Percentiles rank a stretch among this genome's conserved stretches.
Evolutionary conservation across 306 rosid species (phyloP).

Genomic region (Citrullus colocynthis): DNA sequence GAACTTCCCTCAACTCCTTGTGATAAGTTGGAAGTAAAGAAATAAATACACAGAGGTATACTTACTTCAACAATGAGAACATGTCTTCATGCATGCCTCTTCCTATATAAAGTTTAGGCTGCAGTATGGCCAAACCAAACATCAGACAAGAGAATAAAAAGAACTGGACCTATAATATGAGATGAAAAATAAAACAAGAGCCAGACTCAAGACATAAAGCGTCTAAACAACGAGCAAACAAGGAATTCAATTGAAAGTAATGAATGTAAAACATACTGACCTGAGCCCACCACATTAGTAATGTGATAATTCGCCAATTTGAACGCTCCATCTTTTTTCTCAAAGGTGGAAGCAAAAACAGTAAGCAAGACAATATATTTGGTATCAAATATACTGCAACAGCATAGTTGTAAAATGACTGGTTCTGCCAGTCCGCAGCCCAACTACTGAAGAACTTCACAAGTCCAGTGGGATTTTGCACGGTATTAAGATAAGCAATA

Average conservation of each 20-base stretch:
- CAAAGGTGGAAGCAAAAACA: conserved; percentile 84
- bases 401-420: conserved; percentile 55
- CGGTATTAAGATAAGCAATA: conserved; percentile 58
- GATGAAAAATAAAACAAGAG: not conserved
- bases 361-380: conserved; percentile 52
- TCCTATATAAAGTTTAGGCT: conserved; percentile 88
- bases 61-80: conserved; percentile 78
- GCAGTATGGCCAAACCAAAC: conserved; percentile 28
- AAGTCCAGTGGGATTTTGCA: conserved; percentile 67
- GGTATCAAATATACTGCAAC: conserved; percentile 63
- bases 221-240: not conserved
- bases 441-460: conserved; percentile 65
- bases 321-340: conserved; percentile 75
- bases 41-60: not conserved
- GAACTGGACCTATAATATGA: not conserved
- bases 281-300: conserved; percentile 98
- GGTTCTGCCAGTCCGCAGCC: conserved; percentile 69
- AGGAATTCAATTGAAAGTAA: conserved; percentile 2
- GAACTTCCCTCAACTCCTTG: not conserved
- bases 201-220: not conserved
- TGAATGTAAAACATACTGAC: conserved; percentile 29
- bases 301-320: conserved; percentile 45
- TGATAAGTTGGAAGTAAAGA: not conserved
- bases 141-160: conserved; percentile 7
- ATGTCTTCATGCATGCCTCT: conserved; percentile 87